Conservation (phyloP, 345 rosid species). For the Lumnitzera littorea region DNA sequence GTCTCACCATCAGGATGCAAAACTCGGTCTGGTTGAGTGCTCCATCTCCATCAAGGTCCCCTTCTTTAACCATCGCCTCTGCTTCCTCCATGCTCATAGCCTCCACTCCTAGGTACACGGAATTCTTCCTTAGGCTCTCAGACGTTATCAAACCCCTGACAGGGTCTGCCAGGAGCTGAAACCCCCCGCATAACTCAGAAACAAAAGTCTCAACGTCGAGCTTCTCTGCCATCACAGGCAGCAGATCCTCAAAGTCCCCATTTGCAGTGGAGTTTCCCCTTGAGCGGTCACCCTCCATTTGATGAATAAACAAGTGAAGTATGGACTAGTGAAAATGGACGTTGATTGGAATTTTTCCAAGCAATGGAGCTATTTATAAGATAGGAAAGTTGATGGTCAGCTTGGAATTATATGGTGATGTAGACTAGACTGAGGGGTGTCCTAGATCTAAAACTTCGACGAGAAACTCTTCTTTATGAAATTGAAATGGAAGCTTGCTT, state of each 20-base stretch:
- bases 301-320: no score
- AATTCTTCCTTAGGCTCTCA: conserved; percentile 55
- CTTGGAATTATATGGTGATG: no score
- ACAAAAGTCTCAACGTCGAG: conserved; percentile 72
- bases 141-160: conserved; percentile 53
- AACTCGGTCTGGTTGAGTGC: conserved; percentile 72
- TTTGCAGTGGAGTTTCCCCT: background rate
- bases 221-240: conserved; percentile 90
- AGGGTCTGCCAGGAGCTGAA: conserved; percentile 65
- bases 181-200: conserved; percentile 72
- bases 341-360: no score
- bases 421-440: no score
- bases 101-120: conserved; percentile 63
- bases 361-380: no score
- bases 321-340: no score
- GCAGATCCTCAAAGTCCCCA: conserved; percentile 52
- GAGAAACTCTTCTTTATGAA: no score
- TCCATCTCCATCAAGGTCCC: conserved; percentile 81
- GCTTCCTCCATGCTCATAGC: conserved; percentile 74
- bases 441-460: no score
- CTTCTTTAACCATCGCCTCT: conserved; percentile 71
- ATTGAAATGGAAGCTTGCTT: no score
- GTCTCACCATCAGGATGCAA: conserved; percentile 83
- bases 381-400: no score
- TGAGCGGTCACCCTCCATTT: no score